Evolutionary conservation across 192 early-diverging fungal genomes (phyloP).

Genomic region (Pilaira anomala): DNA sequence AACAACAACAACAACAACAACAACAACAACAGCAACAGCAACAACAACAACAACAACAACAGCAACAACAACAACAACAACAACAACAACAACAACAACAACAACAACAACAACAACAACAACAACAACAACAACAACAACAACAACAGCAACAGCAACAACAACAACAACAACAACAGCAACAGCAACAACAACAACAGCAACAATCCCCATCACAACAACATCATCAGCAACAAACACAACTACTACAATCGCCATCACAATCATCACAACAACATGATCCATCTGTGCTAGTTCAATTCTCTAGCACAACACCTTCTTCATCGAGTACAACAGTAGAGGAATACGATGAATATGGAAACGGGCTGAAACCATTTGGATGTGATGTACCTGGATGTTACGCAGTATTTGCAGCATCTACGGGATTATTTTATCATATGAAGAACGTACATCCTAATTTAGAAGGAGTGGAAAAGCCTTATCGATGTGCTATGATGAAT

Average conservation of each 20-base stretch:
- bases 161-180: not conserved
- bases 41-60: not conserved
- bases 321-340: not conserved
- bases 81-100: not conserved
- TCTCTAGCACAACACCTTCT: not conserved
- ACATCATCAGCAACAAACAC: not conserved
- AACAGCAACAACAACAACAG: not conserved
- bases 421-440: constrained; percentile 44
- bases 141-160: not conserved
- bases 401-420: constrained; percentile 25
- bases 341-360: constrained; percentile 11
- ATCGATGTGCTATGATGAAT: constrained; percentile 60
- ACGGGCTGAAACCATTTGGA: constrained; percentile 32
- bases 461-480: constrained; percentile 47
- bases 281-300: constrained; percentile 31
- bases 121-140: not conserved
- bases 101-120: constrained; percentile 5
- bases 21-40: not conserved
- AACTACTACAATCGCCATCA: not conserved
- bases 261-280: not conserved
- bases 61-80: not conserved
- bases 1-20: not conserved
- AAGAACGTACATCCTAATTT: constrained; percentile 31
- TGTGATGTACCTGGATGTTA: constrained; percentile 37
- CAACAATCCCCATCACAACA: not conserved